Conservation (phyloP, 768 basidiomycete species). For the Tulasnella calospora region DNA sequence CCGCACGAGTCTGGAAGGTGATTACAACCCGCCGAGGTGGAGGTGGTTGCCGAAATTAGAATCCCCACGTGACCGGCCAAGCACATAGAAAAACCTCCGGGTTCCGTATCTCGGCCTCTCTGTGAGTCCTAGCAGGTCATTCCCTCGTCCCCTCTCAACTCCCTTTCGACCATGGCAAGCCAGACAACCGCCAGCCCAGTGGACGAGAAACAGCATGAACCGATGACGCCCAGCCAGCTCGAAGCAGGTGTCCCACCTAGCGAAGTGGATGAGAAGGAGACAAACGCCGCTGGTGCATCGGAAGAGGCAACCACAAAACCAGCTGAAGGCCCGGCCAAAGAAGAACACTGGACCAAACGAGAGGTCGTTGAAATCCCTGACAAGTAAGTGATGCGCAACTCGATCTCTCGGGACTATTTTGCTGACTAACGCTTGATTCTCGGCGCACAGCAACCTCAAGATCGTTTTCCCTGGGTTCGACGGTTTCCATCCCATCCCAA, state of each 20-base stretch:
- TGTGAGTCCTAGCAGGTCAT: not conserved
- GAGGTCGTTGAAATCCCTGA: not conserved
- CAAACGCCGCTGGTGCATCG: not conserved
- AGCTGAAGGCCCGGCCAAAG: not conserved
- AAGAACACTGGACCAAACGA: not conserved
- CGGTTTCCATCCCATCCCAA: not conserved
- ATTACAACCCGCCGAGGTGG: not conserved
- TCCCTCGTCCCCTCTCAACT: not conserved
- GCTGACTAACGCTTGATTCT: not conserved
- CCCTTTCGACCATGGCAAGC: conserved; percentile 1
- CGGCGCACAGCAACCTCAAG: conserved; percentile 24
- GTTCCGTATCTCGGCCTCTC: not conserved
- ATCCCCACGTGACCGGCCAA: not conserved
- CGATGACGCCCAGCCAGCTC: not conserved
- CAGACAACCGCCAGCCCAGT: not conserved
- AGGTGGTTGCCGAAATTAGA: not conserved
- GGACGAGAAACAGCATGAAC: not conserved
- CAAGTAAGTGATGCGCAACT: not conserved
- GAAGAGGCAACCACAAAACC: not conserved
- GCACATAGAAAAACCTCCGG: not conserved
- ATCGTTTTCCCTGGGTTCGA: conserved; percentile 27
- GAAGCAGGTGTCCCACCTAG: conserved; percentile 4
- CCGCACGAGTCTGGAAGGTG: not conserved
- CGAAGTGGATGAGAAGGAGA: conserved; percentile 2
- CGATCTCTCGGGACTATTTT: not conserved